Percentiles rank a stretch among this genome's conserved stretches.
phyloP scores from a whole-genome alignment of 441 rosid species.

The Bruguiera hainesii region DNA sequence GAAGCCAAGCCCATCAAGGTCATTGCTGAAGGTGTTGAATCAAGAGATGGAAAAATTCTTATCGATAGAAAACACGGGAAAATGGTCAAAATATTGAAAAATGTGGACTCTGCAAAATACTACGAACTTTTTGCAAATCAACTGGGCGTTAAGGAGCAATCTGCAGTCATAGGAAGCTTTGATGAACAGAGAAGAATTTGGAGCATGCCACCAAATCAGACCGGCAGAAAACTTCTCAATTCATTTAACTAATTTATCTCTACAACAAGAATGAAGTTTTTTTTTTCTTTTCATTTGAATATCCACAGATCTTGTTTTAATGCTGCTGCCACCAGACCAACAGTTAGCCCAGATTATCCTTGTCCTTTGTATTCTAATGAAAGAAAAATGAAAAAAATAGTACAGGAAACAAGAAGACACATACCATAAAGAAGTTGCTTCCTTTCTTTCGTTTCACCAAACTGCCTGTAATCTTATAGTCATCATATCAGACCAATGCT shows the following conservation, averaged over 20 bases:
- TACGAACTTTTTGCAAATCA: constrained; percentile 42
- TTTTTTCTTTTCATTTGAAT: neutral
- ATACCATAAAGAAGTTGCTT: neutral
- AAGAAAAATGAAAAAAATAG: neutral
- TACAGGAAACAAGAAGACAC: neutral
- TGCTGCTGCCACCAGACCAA: neutral
- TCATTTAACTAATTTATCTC: constrained; percentile 11
- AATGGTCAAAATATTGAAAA: constrained; percentile 41
- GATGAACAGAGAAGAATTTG: constrained; percentile 61
- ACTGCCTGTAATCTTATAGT: neutral
- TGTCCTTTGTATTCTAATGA: neutral
- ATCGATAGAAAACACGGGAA: constrained; percentile 42
- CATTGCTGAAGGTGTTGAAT: constrained; percentile 48
- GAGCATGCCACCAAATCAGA: constrained; percentile 39
- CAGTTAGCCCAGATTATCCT: neutral
- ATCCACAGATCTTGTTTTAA: constrained; percentile 9
- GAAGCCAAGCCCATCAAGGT: constrained; percentile 42
- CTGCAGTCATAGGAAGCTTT: constrained; percentile 74
- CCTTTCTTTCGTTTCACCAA: neutral
- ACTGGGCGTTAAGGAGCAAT: constrained; percentile 48
- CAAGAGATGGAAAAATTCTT: constrained; percentile 48
- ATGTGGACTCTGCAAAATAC: constrained; percentile 36
- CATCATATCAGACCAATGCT: too few species aligned
- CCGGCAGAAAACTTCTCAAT: constrained; percentile 1
- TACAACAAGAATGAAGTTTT: constrained; percentile 10